Evolutionary conservation across 2,329 filamentous ascomycete genomes (phyloP), one percentile per base, ranked within the genome.

Genomic region (Bimuria novae-zelandiae): DNA sequence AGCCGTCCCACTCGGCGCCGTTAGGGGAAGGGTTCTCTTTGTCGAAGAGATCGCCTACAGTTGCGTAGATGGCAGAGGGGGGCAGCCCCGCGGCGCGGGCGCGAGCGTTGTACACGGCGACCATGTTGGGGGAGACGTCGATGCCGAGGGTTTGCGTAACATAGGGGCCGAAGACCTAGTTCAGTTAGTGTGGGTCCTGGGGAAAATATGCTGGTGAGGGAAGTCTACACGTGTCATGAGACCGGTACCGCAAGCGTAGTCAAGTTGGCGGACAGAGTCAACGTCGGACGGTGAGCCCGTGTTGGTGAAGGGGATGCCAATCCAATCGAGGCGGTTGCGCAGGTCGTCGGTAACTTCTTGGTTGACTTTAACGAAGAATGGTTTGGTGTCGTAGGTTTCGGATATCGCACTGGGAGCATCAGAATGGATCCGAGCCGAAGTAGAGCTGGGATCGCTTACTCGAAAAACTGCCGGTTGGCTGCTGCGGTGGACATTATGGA

Each of bases 211-310:
- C 32, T 11, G 19, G 19, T 21, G 32, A 44, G 47, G 29, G 41
- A 36, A 10, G 43, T 79, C 60, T 67, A 88, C 86, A 70, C 82
- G 79, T 11, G 87, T 87, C 57, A 89, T 77, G 49, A 84, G 72
- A 2, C 88, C 88, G 5, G 87, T 86, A 7, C 89, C 89, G 66
- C 89, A 92, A 14, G 89, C 89, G 71, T 92, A 92, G 68, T 92
- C 89, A 1, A 92, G 77, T 17, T 90, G 73, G 40, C 81, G 80
- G 36, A 84, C 64, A 41, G 69, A 57, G 22, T 64, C 51, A 10
- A 60, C 66, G 1, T 71, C 68, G 7, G 74, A 69, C 7, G 72
- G 72, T 10, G 59, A 48, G 2, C 17, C 59, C 1, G 49, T 54
- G 23, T 70, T 78, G 39, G 73, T 71, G 75, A 84, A 86, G 49